Conservation (phyloP, 192 early-diverging fungal genomes). For the Coemansia sp. region DNA sequence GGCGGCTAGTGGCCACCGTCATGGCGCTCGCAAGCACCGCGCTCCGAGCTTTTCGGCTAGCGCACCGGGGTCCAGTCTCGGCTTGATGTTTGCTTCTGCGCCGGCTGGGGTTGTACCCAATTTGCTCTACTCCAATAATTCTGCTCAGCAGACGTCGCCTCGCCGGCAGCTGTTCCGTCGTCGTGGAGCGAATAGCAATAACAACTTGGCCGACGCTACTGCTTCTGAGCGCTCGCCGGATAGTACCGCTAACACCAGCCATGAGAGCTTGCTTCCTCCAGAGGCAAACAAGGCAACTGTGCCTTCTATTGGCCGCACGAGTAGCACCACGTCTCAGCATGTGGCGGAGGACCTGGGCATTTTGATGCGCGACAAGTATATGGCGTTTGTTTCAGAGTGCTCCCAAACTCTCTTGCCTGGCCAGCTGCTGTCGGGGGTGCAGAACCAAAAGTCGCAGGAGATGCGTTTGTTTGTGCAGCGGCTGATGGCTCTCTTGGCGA, state of each 20-base stretch:
- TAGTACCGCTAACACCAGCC: not conserved
- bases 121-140: not conserved
- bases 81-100: constrained; percentile 41
- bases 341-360: not conserved
- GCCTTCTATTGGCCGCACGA: not conserved
- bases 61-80: constrained; percentile 35
- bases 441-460: constrained; percentile 10
- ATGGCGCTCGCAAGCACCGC: constrained; percentile 12
- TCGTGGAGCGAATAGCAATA: constrained; percentile 11
- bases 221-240: not conserved
- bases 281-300: not conserved
- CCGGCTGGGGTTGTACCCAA: not conserved
- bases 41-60: constrained; percentile 18
- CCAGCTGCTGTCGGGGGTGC: not conserved
- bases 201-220: not conserved
- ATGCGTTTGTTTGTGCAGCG: constrained; percentile 27
- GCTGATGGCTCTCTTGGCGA: constrained; percentile 9
- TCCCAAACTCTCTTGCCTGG: constrained; percentile 6
- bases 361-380: constrained; percentile 21
- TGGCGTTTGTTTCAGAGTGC: constrained; percentile 28
- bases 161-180: constrained; percentile 46
- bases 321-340: not conserved
- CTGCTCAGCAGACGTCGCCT: constrained; percentile 15
- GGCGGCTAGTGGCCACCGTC: constrained; percentile 9
- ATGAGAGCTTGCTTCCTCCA: not conserved